Conservation (phyloP, 108 stramenopile genomes). For the Chaetoceros muelleri region DNA sequence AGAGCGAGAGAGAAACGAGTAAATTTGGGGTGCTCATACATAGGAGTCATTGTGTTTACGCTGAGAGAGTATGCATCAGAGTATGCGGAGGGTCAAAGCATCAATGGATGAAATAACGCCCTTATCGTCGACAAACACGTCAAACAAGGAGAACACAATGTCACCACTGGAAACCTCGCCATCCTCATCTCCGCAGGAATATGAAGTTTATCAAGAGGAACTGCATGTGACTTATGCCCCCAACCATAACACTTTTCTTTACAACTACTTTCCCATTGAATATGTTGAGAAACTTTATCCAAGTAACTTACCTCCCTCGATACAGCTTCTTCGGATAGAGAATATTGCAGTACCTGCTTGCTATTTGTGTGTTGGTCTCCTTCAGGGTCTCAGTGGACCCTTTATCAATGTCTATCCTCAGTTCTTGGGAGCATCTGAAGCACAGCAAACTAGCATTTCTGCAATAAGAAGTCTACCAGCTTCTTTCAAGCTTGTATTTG, state of each 20-base stretch:
- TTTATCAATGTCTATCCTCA: constrained; percentile 74
- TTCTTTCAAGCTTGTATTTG: constrained; percentile 66
- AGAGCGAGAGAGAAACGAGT: too few relatives aligned
- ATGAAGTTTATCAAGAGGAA: too few relatives aligned
- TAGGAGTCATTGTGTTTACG: too few relatives aligned
- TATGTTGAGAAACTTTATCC: constrained; percentile 31
- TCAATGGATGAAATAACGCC: too few relatives aligned
- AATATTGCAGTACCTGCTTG: constrained; percentile 78
- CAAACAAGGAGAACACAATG: too few relatives aligned
- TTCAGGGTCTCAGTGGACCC: constrained; percentile 63
- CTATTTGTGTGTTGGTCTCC: constrained; percentile 63
- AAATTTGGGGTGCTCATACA: too few relatives aligned
- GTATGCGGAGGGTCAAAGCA: too few relatives aligned
- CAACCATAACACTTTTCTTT: neutral
- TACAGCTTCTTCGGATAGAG: constrained; percentile 58
- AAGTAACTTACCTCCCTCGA: constrained; percentile 48
- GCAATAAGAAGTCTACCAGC: constrained; percentile 52
- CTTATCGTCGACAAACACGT: too few relatives aligned
- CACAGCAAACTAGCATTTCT: constrained; percentile 64
- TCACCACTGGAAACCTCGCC: too few relatives aligned
- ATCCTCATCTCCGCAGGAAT: too few relatives aligned
- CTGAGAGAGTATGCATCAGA: too few relatives aligned
- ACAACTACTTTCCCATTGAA: neutral
- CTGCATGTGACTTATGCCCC: too few relatives aligned
- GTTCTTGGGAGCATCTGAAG: constrained; percentile 68